Evolutionary conservation across 306 rosid genomes (phyloP).

Genomic region (Dryas drummondii): DNA sequence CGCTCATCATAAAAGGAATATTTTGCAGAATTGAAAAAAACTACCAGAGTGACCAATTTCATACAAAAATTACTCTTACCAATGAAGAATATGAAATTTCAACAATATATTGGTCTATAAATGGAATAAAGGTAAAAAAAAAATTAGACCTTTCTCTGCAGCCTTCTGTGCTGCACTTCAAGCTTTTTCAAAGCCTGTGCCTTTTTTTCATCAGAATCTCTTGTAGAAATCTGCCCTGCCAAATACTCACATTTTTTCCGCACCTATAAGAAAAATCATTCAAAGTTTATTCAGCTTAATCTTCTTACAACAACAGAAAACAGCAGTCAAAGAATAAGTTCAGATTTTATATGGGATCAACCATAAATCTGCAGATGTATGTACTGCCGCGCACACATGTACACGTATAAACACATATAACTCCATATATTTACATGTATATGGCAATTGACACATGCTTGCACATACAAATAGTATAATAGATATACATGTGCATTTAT

Average conservation of each 20-base stretch:
- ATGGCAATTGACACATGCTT: not conserved
- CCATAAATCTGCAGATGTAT: not conserved
- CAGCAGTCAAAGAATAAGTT: not conserved
- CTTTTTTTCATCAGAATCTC: constrained; percentile 57
- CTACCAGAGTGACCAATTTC: not conserved
- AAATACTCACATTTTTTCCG: constrained; percentile 69
- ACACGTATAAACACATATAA: not conserved
- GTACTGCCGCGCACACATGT: not conserved
- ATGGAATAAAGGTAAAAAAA: constrained; percentile 4
- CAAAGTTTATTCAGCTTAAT: not conserved
- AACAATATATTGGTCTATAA: not conserved
- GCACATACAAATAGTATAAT: not conserved
- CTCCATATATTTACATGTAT: not conserved
- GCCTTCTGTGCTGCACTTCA: constrained; percentile 39
- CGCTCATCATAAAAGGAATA: not conserved
- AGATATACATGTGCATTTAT: not conserved
- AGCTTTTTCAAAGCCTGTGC: constrained; percentile 45
- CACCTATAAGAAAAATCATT: constrained; percentile 47
- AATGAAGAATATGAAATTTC: not conserved
- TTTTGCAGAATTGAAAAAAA: not conserved
- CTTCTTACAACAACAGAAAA: not conserved
- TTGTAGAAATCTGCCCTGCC: constrained; percentile 54
- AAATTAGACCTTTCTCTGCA: constrained; percentile 64
- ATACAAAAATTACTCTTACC: not conserved
- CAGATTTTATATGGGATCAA: not conserved